phyloP scores from a whole-genome alignment of 2,329 filamentous ascomycete species.

The Pseudocercospora eumusae region DNA sequence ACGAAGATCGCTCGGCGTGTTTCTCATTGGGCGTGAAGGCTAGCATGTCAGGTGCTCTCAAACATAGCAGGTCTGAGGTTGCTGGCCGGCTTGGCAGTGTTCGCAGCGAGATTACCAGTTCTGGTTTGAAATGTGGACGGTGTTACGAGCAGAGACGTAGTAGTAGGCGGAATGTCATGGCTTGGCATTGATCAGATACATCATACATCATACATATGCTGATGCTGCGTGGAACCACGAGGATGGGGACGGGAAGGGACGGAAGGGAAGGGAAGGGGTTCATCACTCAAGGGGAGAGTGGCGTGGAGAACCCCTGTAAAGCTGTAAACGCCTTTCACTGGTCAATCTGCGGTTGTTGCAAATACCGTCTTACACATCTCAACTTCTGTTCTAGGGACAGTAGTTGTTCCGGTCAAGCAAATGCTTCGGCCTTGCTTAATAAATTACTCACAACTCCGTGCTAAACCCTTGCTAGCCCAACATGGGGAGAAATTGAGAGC shows the following conservation, averaged over 20 bases:
- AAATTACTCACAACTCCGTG: too few species aligned
- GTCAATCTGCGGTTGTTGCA: background rate
- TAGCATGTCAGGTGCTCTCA: background rate
- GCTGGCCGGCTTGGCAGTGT: background rate
- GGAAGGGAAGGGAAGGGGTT: too few species aligned
- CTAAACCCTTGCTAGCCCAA: too few species aligned
- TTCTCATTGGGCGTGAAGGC: conserved; percentile 6
- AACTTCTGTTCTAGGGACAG: background rate
- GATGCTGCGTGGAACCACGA: conserved; percentile 3
- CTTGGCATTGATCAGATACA: background rate
- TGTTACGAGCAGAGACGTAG: background rate
- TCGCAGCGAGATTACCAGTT: conserved; percentile 2
- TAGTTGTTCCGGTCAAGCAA: background rate
- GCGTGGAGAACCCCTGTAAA: background rate
- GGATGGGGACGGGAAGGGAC: background rate
- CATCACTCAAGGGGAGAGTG: too few species aligned
- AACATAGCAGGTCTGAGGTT: background rate
- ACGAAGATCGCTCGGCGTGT: conserved; percentile 1
- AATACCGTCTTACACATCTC: background rate
- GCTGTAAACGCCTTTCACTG: background rate
- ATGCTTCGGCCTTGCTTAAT: background rate
- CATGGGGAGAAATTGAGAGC: too few species aligned
- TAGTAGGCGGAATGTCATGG: background rate
- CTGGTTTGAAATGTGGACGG: conserved; percentile 6
- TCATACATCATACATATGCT: too few species aligned